phyloP scores from a whole-genome alignment of 306 rosid species.

The Oemleria cerasiformis region DNA sequence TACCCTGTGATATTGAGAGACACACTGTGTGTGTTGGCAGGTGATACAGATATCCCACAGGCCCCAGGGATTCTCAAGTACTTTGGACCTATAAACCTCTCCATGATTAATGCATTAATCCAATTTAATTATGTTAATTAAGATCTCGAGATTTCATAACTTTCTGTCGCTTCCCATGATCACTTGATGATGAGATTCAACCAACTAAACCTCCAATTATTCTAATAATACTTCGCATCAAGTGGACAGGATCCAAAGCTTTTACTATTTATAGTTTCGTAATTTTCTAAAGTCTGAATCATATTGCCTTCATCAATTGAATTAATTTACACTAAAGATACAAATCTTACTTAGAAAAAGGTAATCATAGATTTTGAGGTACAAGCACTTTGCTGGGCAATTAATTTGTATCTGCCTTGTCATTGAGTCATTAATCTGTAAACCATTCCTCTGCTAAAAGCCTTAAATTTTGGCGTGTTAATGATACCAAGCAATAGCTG shows the following conservation, averaged over 20 bases:
- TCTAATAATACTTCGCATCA: neutral
- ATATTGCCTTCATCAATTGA: too few species aligned
- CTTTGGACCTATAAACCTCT: neutral
- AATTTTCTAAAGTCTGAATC: too few species aligned
- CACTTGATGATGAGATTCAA: neutral
- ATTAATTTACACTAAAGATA: too few species aligned
- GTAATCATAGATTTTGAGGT: too few species aligned
- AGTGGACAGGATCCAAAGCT: slow-evolving; percentile 6
- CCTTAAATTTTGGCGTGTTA: neutral
- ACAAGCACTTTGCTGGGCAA: neutral
- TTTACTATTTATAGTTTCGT: neutral
- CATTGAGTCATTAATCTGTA: neutral
- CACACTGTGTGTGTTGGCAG: slow-evolving; percentile 1
- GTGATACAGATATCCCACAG: neutral
- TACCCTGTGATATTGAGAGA: slow-evolving; percentile 9
- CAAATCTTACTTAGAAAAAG: too few species aligned
- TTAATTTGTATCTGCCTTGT: too few species aligned
- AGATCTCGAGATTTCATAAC: neutral
- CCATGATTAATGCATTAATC: neutral
- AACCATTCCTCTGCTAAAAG: slow-evolving; percentile 6
- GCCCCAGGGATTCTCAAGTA: neutral
- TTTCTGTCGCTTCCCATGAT: neutral
- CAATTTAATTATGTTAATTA: neutral
- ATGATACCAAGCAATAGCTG: neutral
- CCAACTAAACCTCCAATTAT: neutral